A percentile compares a stretch with the other conserved stretches of the same genome.
phyloP scores from a whole-genome alignment of 116 monocot species.

The Dioscorea cayenensis region DNA sequence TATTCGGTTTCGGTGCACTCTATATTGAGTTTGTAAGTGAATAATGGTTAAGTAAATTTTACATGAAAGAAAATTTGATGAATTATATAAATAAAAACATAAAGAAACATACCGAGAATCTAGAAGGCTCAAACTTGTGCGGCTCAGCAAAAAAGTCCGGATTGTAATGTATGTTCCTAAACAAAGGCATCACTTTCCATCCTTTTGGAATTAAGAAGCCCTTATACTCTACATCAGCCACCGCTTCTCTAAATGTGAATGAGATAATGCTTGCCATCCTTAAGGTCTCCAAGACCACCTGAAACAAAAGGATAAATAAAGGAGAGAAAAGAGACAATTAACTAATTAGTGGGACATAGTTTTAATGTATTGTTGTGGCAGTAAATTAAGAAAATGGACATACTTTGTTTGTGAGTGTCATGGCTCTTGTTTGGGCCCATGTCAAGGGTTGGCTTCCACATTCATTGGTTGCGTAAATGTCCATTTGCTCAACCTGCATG shows the following conservation, averaged over 20 bases:
- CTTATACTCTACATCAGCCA: constrained; percentile 82
- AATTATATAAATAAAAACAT: not conserved
- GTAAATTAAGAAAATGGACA: not conserved
- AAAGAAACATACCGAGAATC: constrained; percentile 58
- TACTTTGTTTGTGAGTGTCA: constrained; percentile 69
- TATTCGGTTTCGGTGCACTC: constrained; percentile 71
- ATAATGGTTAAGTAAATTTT: not conserved
- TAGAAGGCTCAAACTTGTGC: constrained; percentile 67
- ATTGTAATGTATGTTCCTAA: constrained; percentile 90
- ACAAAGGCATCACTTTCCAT: constrained; percentile 96
- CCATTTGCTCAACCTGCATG: constrained; percentile 64
- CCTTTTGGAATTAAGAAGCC: constrained; percentile 86
- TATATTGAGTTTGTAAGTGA: constrained; percentile 5
- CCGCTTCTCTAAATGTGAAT: constrained; percentile 91
- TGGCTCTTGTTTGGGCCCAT: constrained; percentile 70
- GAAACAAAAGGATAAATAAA: not conserved
- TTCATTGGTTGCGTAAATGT: constrained; percentile 33
- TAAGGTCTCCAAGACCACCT: constrained; percentile 78
- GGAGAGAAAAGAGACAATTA: not conserved
- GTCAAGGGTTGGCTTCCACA: constrained; percentile 45
- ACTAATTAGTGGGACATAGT: not conserved
- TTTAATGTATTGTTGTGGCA: not conserved
- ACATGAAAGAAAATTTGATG: not conserved
- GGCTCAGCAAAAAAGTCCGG: constrained; percentile 67
- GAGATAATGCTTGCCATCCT: constrained; percentile 94